Conservation (phyloP, 805 yeast genomes). For the Scheffersomyces amazonensis region DNA sequence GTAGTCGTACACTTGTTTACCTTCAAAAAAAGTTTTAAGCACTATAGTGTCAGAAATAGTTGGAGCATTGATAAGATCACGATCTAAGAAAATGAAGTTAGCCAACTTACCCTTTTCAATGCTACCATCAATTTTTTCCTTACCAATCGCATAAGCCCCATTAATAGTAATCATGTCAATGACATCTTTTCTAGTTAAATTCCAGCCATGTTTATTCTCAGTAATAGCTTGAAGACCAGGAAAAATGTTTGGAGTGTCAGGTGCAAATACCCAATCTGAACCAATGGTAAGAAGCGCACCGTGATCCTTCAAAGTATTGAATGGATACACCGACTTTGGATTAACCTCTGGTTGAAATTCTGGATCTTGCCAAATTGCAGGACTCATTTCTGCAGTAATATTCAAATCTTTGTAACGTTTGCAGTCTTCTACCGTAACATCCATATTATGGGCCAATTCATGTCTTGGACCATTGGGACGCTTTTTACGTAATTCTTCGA, state of each 20-base stretch:
- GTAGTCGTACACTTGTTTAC: constrained; percentile 18
- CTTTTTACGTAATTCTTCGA: constrained; percentile 17
- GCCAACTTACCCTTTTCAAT: constrained; percentile 19
- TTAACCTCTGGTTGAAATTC: constrained; percentile 20
- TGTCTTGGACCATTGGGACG: constrained; percentile 19
- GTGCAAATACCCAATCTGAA: constrained; percentile 24
- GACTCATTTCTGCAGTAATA: constrained; percentile 23
- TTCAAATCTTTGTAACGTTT: constrained; percentile 15
- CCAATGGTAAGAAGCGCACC: constrained; percentile 22
- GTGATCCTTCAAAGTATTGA: constrained; percentile 15
- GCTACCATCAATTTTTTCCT: constrained; percentile 16
- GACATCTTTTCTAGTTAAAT: constrained; percentile 17
- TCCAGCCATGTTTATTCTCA: constrained; percentile 22
- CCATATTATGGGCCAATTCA: constrained; percentile 23
- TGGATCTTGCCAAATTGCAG: constrained; percentile 22
- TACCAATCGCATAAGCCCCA: constrained; percentile 18
- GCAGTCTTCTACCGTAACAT: constrained; percentile 17
- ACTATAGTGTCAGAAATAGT: constrained; percentile 16
- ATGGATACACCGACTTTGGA: constrained; percentile 21
- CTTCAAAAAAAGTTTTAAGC: constrained; percentile 18
- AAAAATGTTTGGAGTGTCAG: constrained; percentile 21
- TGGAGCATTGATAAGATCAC: constrained; percentile 15
- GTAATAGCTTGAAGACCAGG: constrained; percentile 21
- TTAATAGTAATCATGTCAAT: constrained; percentile 17
- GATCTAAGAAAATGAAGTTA: constrained; percentile 17